These are phyloP conservation scores for Pachysandra terminalis DNA, from an alignment of 164 flowering plant genomes.

Conservation along the genomic window DNA sequence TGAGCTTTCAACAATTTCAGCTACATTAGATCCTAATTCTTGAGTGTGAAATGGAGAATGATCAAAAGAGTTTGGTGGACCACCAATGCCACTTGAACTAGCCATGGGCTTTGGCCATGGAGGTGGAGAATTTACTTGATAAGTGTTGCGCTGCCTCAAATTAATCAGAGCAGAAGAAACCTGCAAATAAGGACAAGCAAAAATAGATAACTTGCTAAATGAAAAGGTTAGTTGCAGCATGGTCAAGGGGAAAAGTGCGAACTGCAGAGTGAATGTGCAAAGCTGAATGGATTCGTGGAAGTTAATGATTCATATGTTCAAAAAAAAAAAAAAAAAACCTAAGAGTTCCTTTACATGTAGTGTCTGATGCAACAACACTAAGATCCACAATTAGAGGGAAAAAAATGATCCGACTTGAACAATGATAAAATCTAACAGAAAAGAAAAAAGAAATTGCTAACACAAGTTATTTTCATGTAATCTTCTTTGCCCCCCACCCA, in stretches of 20 bases:
- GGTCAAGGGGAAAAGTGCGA: not conserved
- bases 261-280: not conserved
- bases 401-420: too few relatives aligned
- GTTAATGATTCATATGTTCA: too few relatives aligned
- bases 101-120: constrained; percentile 26
- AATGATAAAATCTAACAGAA: too few relatives aligned
- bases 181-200: constrained; percentile 25
- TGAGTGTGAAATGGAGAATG: constrained; percentile 27
- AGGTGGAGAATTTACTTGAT: constrained; percentile 35
- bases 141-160: constrained; percentile 61
- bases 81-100: constrained; percentile 21
- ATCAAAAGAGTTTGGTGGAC: constrained; percentile 24
- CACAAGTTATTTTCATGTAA: too few relatives aligned
- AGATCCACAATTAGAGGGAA: too few relatives aligned
- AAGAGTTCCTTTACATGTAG: too few relatives aligned
- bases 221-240: not conserved
- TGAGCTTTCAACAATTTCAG: constrained; percentile 56
- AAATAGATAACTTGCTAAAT: too few relatives aligned
- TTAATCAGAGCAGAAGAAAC: constrained; percentile 49
- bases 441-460: too few relatives aligned
- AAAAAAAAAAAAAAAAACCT: too few relatives aligned
- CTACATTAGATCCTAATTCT: constrained; percentile 41
- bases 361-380: too few relatives aligned
- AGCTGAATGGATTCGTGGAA: not conserved
- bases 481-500: too few relatives aligned